Conservation (phyloP, 768 basidiomycete genomes). For the Tylopilus subfusipes region DNA sequence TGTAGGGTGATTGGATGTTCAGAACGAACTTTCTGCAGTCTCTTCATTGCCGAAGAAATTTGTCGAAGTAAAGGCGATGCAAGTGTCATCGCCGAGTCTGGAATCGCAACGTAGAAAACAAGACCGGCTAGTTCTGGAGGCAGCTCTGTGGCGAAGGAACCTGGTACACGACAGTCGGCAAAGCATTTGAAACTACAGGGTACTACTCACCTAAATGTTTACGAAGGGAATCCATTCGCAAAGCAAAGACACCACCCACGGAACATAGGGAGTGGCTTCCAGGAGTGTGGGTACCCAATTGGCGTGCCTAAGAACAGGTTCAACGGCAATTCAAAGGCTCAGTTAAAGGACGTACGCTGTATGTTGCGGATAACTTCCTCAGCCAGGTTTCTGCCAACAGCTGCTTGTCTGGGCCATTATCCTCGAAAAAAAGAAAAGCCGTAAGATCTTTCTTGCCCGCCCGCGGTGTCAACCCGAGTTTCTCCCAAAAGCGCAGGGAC, state of each 20-base stretch:
- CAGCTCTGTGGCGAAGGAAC: conserved; percentile 46
- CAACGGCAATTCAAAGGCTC: conserved; percentile 9
- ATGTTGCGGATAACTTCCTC: conserved; percentile 45
- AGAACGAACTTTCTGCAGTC: conserved; percentile 45
- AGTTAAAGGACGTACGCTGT: conserved; percentile 47
- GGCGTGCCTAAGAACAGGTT: conserved; percentile 45
- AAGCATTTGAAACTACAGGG: not conserved
- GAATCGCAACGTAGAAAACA: conserved; percentile 69
- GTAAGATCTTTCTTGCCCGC: conserved; percentile 69
- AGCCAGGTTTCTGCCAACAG: conserved; percentile 60
- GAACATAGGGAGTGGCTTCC: conserved; percentile 48
- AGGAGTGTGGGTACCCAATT: conserved; percentile 53
- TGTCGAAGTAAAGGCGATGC: conserved; percentile 67
- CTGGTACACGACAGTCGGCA: conserved; percentile 31
- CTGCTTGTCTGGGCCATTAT: conserved; percentile 46
- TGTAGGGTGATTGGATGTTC: conserved; percentile 60
- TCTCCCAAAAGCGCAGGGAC: conserved; percentile 82
- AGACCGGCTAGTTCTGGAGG: conserved; percentile 38
- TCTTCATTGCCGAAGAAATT: conserved; percentile 60
- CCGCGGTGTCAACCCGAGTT: conserved; percentile 68
- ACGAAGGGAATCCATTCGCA: conserved; percentile 68
- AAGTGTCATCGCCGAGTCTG: conserved; percentile 56
- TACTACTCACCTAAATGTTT: conserved; percentile 54
- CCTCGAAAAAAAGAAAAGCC: conserved; percentile 68
- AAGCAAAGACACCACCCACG: conserved; percentile 55